Evolutionary conservation across 1,284 basidiomycete species (phyloP), one percentile per base, ranked within the genome.

Genomic region (Cerioporus squamosus): DNA sequence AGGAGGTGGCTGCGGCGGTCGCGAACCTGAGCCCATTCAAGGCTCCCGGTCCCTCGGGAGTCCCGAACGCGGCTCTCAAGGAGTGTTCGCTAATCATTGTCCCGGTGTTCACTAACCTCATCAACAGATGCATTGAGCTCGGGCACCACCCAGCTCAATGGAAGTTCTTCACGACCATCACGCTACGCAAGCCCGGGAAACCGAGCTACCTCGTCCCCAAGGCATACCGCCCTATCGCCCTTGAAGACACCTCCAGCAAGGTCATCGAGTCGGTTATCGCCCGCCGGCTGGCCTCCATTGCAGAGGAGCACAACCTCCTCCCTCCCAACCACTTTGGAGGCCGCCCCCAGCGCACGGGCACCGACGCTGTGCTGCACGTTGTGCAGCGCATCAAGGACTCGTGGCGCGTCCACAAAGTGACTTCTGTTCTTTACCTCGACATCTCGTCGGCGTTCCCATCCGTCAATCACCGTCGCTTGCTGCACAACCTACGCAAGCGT

Each of bases 391-490:
- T 74, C 54, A 74, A 72, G 51, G 64, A 74, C 20, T 66, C 72
- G 7, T 79, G 75, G 76, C 52, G 70, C 0, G 50, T 48, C 43
- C 55, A 62, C 0, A 60, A 74, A 18, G 76, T 75, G 1, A 72
- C 66, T n/a, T n/a, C n/a, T 0, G 67, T 66, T 1, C 57, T 79
- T 1, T 75, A 74, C 54, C 65, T 78, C 4, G 77, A 79, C 61
- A 68, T 79, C 15, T 66, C 75, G 53, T 74, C 68, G 0, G 77
- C 77, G 0, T 80, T 79, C 68, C 77, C 74, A 0, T 77, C 68
- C 26, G 68, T 65, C 1, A 68, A 70, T 2, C 60, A 66, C 1
- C 55, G 66, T 0, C 40, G 64, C 0, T 71, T 79, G 0, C 10
- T 72, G 3, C 71, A 75, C 60, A 67, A 79, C 44, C 63, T 78